Evolutionary conservation across 2,329 filamentous ascomycete species (phyloP).

Genomic region (Ophiostoma triangulosporum): DNA sequence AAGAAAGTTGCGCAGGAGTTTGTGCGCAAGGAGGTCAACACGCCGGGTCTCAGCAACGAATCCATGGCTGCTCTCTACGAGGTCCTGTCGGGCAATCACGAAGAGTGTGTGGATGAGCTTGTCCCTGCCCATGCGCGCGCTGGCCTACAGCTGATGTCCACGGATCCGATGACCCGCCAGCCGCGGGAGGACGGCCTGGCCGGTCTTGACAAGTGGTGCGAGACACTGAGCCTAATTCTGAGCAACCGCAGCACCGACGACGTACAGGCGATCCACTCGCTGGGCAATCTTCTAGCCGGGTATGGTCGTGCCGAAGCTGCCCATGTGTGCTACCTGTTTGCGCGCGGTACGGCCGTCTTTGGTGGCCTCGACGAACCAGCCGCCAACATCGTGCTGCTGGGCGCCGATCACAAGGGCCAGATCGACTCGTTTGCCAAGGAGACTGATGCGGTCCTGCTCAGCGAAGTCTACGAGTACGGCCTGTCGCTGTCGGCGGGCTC

Average conservation of each 20-base stretch:
- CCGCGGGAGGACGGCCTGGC: slow-evolving; percentile 65
- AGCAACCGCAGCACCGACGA: slow-evolving; percentile 81
- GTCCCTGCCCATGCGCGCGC: slow-evolving; percentile 86
- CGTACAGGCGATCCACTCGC: slow-evolving; percentile 58
- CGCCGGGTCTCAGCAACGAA: slow-evolving; percentile 64
- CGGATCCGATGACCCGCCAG: slow-evolving; percentile 44
- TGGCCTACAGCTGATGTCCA: slow-evolving; percentile 81
- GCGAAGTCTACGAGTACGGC: slow-evolving; percentile 89
- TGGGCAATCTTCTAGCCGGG: slow-evolving; percentile 68
- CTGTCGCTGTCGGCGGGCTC: slow-evolving; percentile 53
- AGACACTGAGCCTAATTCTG: slow-evolving; percentile 73
- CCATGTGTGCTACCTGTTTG: slow-evolving; percentile 88
- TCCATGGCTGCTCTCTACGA: slow-evolving; percentile 86
- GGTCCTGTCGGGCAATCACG: slow-evolving; percentile 82
- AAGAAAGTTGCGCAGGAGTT: slow-evolving; percentile 93
- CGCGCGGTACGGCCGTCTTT: slow-evolving; percentile 55
- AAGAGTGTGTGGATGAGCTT: slow-evolving; percentile 90
- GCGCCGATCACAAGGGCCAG: slow-evolving; percentile 64
- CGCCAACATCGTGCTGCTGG: slow-evolving; percentile 62
- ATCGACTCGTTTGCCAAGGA: slow-evolving; percentile 64
- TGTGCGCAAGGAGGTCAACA: slow-evolving; percentile 85
- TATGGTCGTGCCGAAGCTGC: slow-evolving; percentile 87
- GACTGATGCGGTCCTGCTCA: slow-evolving; percentile 79
- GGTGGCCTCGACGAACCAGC: slow-evolving; percentile 72
- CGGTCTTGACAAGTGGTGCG: slow-evolving; percentile 85